Conservation (phyloP, 2,329 filamentous ascomycete genomes). For the Pestalotiopsis sp. region DNA sequence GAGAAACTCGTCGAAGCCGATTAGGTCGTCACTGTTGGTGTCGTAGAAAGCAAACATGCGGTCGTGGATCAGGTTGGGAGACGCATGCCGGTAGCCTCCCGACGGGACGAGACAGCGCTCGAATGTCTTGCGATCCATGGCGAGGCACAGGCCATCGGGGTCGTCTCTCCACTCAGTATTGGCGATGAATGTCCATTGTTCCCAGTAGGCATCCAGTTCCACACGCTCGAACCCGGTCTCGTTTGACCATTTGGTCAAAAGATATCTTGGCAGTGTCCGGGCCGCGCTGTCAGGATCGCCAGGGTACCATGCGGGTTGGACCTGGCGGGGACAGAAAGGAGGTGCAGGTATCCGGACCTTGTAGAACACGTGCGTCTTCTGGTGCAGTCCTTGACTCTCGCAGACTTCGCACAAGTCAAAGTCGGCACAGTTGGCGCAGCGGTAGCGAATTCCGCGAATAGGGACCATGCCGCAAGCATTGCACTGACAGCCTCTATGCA, state of each 20-base stretch:
- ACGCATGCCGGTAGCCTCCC: constrained; percentile 75
- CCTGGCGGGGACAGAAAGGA: constrained; percentile 78
- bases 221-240: constrained; percentile 82
- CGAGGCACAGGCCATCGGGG: constrained; percentile 74
- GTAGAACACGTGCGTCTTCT: constrained; percentile 94
- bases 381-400: constrained; percentile 77
- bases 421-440: constrained; percentile 93
- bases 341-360: constrained; percentile 91
- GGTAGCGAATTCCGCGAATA: constrained; percentile 89
- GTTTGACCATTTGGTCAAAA: constrained; percentile 70
- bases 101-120: constrained; percentile 87
- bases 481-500: constrained; percentile 90
- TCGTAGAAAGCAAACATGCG: constrained; percentile 98
- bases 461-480: constrained; percentile 87
- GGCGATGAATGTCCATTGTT: constrained; percentile 94
- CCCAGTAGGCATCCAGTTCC: constrained; percentile 91
- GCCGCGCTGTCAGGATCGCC: constrained; percentile 78
- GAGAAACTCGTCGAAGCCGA: constrained; percentile 91
- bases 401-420: constrained; percentile 95
- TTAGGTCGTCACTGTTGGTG: constrained; percentile 82
- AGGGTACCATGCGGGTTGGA: constrained; percentile 84
- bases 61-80: constrained; percentile 90
- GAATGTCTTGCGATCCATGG: constrained; percentile 92
- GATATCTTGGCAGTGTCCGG: constrained; percentile 64
- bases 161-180: constrained; percentile 84